Conservation (phyloP, 768 basidiomycete species). For the Boletellus emodensis region DNA sequence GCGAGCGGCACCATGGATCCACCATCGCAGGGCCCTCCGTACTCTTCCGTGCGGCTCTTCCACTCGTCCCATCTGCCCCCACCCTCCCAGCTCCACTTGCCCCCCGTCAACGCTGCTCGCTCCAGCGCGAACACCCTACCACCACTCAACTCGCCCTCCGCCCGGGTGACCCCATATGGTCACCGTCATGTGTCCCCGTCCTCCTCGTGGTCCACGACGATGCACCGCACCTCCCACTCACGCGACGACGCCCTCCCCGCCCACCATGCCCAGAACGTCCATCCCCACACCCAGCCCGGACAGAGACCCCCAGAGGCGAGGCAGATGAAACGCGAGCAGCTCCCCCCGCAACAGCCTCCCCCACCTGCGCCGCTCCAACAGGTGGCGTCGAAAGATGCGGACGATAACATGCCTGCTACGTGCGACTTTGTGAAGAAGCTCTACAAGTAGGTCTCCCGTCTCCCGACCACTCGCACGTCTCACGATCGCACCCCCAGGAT, state of each 20-base stretch:
- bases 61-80: constrained; percentile 43
- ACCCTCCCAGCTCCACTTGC: constrained; percentile 39
- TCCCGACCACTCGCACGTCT: not conserved
- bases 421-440: constrained; percentile 94
- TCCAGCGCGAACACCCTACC: constrained; percentile 39
- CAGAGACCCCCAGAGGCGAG: constrained; percentile 21
- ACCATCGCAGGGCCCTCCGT: constrained; percentile 30
- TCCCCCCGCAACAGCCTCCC: constrained; percentile 22
- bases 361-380: constrained; percentile 17
- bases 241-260: constrained; percentile 39
- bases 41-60: constrained; percentile 33
- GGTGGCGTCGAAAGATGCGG: constrained; percentile 36
- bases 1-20: constrained; percentile 18
- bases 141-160: constrained; percentile 32
- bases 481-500: constrained; percentile 50
- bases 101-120: constrained; percentile 33
- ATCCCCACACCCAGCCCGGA: constrained; percentile 21
- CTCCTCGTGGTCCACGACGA: constrained; percentile 21
- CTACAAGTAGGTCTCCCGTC: constrained; percentile 61
- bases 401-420: constrained; percentile 82
- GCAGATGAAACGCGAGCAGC: constrained; percentile 30
- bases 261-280: constrained; percentile 14
- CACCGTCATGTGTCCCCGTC: constrained; percentile 30
- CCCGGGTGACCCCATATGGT: constrained; percentile 23
- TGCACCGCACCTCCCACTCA: constrained; percentile 38